Percentiles rank a stretch among this genome's conserved stretches.
Conservation (phyloP, 2,329 filamentous ascomycete genomes). For the Fusarium penzigii region DNA sequence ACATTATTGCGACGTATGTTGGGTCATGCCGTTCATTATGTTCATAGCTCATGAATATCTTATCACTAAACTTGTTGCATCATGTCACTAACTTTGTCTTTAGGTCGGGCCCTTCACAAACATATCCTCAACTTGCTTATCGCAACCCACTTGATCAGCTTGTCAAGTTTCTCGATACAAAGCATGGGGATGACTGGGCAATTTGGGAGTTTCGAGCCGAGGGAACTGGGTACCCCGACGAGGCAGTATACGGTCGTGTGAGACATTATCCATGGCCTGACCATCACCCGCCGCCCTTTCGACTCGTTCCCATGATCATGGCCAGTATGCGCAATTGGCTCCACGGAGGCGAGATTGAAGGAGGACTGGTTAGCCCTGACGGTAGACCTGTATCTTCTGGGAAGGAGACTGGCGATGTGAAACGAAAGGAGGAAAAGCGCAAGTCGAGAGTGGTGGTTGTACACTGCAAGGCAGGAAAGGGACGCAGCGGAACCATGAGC, state of each 20-base stretch:
- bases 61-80: not conserved
- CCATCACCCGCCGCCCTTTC: slow-evolving; percentile 94
- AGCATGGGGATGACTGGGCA: slow-evolving; percentile 82
- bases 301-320: slow-evolving; percentile 84
- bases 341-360: slow-evolving; percentile 48
- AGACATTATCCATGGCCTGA: slow-evolving; percentile 96
- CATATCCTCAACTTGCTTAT: slow-evolving; percentile 89
- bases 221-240: slow-evolving; percentile 92
- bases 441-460: slow-evolving; percentile 75
- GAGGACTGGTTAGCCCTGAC: slow-evolving; percentile 9
- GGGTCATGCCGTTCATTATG: not conserved
- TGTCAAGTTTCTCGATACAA: slow-evolving; percentile 82
- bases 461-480: slow-evolving; percentile 97
- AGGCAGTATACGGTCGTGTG: slow-evolving; percentile 81
- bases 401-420: slow-evolving; percentile 16
- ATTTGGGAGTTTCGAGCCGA: slow-evolving; percentile 99
- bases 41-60: not conserved
- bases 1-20: slow-evolving; percentile 64
- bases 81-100: no score
- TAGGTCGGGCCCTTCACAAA: slow-evolving; percentile 86
- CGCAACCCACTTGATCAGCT: slow-evolving; percentile 89
- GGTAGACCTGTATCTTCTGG: slow-evolving; percentile 17
- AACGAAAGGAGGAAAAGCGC: slow-evolving; percentile 37
- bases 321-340: slow-evolving; percentile 92
- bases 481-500: slow-evolving; percentile 82